Conservation (phyloP, 495 filamentous ascomycete species). For the Penicillium maclennaniae region DNA sequence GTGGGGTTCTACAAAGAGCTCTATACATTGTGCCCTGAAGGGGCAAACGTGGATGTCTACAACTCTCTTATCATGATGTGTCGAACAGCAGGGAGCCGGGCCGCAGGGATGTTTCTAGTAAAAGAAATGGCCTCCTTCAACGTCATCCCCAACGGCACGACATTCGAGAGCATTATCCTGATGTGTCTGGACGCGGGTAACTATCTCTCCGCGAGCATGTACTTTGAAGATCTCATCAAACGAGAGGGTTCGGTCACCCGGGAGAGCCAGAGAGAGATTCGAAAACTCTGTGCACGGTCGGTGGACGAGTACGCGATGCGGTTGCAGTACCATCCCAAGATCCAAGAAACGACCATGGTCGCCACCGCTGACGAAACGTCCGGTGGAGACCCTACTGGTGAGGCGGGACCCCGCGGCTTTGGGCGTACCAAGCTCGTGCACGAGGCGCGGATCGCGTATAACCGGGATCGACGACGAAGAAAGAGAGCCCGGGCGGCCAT, state of each 20-base stretch:
- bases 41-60: constrained; percentile 60
- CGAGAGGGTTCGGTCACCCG: constrained; percentile 22
- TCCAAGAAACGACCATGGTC: constrained; percentile 1
- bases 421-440: neutral
- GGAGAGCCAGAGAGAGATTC: constrained; percentile 27
- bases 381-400: neutral
- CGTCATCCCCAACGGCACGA: constrained; percentile 54
- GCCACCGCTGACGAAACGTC: neutral
- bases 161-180: constrained; percentile 67
- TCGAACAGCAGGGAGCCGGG: constrained; percentile 42
- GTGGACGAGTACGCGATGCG: constrained; percentile 29
- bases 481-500: neutral
- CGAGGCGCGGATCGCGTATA: neutral
- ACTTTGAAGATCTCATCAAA: constrained; percentile 35
- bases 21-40: constrained; percentile 53
- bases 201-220: constrained; percentile 38
- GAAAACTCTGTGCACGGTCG: constrained; percentile 24
- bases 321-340: constrained; percentile 28
- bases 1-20: constrained; percentile 69
- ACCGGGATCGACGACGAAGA: constrained; percentile 1
- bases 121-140: constrained; percentile 68
- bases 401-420: neutral
- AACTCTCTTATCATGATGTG: constrained; percentile 66
- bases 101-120: constrained; percentile 63
- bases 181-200: constrained; percentile 53